A percentile compares a stretch with the other conserved stretches of the same genome.
Evolutionary conservation across 2,329 filamentous ascomycete genomes (phyloP).

Genomic region (Ceratocystis huliohia): DNA sequence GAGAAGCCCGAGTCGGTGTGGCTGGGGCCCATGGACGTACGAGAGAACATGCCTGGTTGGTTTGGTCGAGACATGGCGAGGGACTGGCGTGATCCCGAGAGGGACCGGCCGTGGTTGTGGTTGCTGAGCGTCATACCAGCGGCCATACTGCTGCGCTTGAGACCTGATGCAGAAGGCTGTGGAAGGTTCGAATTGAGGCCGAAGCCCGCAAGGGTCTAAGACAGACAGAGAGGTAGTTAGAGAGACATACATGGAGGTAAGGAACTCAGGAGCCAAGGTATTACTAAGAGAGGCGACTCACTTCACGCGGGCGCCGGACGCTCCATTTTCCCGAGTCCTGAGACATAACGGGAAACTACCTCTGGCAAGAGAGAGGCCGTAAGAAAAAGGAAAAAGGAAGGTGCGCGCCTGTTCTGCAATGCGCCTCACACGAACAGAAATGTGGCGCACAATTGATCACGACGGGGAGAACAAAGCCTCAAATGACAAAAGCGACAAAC

Average conservation of each 20-base stretch:
- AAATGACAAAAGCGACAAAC: background rate
- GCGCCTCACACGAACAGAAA: slow-evolving; percentile 6
- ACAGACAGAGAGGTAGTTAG: background rate
- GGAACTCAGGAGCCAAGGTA: background rate
- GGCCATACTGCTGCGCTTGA: slow-evolving; percentile 82
- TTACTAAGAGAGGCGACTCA: slow-evolving; percentile 33
- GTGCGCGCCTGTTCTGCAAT: background rate
- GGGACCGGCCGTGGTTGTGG: slow-evolving; percentile 63
- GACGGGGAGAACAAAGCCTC: background rate
- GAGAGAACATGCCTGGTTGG: slow-evolving; percentile 68
- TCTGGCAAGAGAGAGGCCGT: background rate
- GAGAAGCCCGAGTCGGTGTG: slow-evolving; percentile 71
- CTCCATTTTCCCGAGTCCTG: slow-evolving; percentile 83
- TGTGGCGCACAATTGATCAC: background rate
- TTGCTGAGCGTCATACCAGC: slow-evolving; percentile 50
- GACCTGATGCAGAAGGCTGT: slow-evolving; percentile 70
- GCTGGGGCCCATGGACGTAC: slow-evolving; percentile 67
- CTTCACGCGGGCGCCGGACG: slow-evolving; percentile 82
- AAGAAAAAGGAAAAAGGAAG: background rate
- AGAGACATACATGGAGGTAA: background rate
- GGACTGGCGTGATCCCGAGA: slow-evolving; percentile 65
- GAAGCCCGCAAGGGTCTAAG: slow-evolving; percentile 71
- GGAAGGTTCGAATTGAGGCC: slow-evolving; percentile 76
- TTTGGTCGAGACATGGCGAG: slow-evolving; percentile 72
- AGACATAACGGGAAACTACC: slow-evolving; percentile 46